These are phyloP conservation scores for Circinella minor DNA, from an alignment of 371 early-diverging fungal genomes.

Conservation along the genomic window DNA sequence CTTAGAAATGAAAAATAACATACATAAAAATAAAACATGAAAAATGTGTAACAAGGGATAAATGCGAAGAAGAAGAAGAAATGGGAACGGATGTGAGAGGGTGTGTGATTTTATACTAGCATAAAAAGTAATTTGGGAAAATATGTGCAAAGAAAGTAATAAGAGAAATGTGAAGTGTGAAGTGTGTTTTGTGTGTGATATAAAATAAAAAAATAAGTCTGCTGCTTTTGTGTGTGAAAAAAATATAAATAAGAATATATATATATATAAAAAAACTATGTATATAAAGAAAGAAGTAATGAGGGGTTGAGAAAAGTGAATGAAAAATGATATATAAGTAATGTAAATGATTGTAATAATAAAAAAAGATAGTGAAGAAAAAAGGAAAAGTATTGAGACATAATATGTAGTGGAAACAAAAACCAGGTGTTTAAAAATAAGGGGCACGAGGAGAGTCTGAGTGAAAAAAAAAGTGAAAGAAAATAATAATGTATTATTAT, in stretches of 20 bases:
- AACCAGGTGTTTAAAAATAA: not conserved
- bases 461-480: not conserved
- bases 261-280: no score
- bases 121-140: slow-evolving; percentile 3
- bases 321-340: not conserved
- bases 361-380: not conserved
- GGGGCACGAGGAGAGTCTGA: not conserved
- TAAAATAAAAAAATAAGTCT: not conserved
- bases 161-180: no score
- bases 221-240: slow-evolving; percentile 19
- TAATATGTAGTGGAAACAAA: slow-evolving; percentile 12
- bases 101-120: not conserved
- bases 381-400: slow-evolving; percentile 16
- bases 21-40: slow-evolving; percentile 3
- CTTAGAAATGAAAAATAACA: not conserved
- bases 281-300: no score
- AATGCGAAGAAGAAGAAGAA: not conserved
- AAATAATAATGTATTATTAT: not conserved
- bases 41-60: not conserved
- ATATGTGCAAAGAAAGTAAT: slow-evolving; percentile 12
- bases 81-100: not conserved
- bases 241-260: no score
- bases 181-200: no score
- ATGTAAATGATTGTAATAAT: not conserved
- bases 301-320: no score